Base-by-base conservation (phyloP, 2,329 filamentous ascomycete species). In the Blumeria hordei region DNA sequence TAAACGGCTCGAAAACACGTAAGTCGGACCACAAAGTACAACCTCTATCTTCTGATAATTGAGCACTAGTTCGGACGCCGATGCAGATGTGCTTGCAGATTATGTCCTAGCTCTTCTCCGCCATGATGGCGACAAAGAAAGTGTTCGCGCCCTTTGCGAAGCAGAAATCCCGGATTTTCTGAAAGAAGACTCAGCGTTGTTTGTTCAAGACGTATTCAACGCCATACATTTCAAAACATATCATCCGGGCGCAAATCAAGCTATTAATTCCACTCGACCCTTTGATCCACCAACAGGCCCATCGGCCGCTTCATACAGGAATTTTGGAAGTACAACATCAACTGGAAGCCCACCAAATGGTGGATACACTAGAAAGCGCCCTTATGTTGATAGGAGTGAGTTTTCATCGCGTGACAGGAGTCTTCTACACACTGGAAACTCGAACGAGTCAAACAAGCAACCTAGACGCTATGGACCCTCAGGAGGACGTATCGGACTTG, bases 21-120 rank as follows among this genome's bases (percentile, higher is more conserved):
- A 68, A 55, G 80, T 70, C 56, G 44, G 49, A 43, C 35, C 45
- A 44, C 33, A 35, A 35, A 35, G 55, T 36, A 16, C 55, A 18
- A 11, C 28, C 39, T 45, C 34, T 18, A 32, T 36, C 11, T 43
- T 28, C 54, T 55, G 54, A 55, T 18, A 55, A 50, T 35, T 32
- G 32, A 52, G 57, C n/a, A 51, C 33, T 59, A 86, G 83, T 54
- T 85, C 83, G 33, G 84, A 88, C 63, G 84, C 83, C 53, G 85
- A 92, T 65, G 77, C 81, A 35, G 85, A 88, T 63, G 83, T 90
- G 5, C 78, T 92, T 3, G 85, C 84, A 50, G 85, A 92, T 62
- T 92, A 88, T 65, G 81, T 90, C n/a, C 73, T 88, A 58, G 85
- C 83, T 6, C 74, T 92, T 18, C 69, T 90, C 49, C 76, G 77